Evolutionary conservation across 2,329 filamentous ascomycete species (phyloP), one percentile per base, ranked within the genome.

Genomic region (Nannizziopsis barbatae): DNA sequence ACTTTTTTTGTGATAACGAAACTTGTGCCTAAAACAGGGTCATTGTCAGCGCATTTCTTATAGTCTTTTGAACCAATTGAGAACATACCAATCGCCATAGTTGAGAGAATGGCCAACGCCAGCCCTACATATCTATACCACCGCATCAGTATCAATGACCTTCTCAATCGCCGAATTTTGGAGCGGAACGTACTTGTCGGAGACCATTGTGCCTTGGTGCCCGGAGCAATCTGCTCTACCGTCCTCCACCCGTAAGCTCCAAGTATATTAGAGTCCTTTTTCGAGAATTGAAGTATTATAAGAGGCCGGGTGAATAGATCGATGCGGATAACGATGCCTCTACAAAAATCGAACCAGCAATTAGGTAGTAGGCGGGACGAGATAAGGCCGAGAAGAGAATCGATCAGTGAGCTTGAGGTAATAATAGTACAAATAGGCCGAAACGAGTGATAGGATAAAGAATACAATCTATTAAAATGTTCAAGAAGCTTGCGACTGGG

Each of bases 1-100:
- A 92, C 86, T 78, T 95, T 96, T 72, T 98, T 98, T 42, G 93
- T 98, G 61, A 98, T 95, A 58, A 98, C 90, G 68, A 98, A 98
- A 76, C 89, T 95, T 45, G 86, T 88, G 62, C 88, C 87, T 92
- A 58, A 31, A 17, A 14, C 18, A 30, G n/a, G 5, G 43, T 11
- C 15, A 7, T 32, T 41, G n/a, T 41, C 37, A 27, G 51, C 57
- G 42, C 45, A 33, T 40, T 33, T 37, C 40, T 41, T 17, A 12
- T 17, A 9, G 8, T 30, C 10, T n/a, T 41, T 36, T 1, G n/a
- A 18, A 5, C 44, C 15, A 38, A 44, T 2, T 3, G 40, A 32
- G 9, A 3, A 50, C 61, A 47, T 64, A 69, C 67, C 67, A 51
- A 72, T 72, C 42, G 67, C 69, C 62, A 71, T 63, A 42, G 70